Evolutionary conservation across 2,329 filamentous ascomycete species (phyloP), one percentile per base, ranked within the genome.

Genomic region (Pseudocercospora musae): DNA sequence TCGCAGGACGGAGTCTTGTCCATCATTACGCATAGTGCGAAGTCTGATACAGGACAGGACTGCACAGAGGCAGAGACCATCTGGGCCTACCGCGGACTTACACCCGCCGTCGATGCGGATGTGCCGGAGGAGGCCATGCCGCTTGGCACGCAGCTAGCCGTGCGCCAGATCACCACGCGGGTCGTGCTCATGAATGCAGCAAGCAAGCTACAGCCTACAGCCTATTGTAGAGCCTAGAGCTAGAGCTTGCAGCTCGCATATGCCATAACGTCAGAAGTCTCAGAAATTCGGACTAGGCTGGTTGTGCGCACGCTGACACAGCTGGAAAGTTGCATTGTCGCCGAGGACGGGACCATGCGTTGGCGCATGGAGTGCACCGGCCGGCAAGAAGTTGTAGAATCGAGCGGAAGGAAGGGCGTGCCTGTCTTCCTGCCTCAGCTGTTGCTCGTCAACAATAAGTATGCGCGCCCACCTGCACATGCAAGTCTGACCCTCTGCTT

Each of bases 191-290:
- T 52, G 48, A n/a, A 29, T 52, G 48, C 48, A 29, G 48, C 9
- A 52, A 37, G n/a, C n/a, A n/a, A n/a, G n/a, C n/a, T n/a, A n/a
- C n/a, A n/a, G n/a, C n/a, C n/a, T n/a, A n/a, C n/a, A n/a, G n/a
- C n/a, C n/a, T n/a, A n/a, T n/a, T n/a, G n/a, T n/a, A n/a, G n/a
- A n/a, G n/a, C n/a, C n/a, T n/a, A n/a, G n/a, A n/a, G 52, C 37
- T 58, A 27, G 42, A 58, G 56, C 42, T 58, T 49, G 25, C 29
- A 18, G 27, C 25, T 20, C 27, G 15, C 56, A 58, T n/a, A n/a
- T n/a, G n/a, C n/a, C n/a, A n/a, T 37, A 33, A 58, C 56, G 56
- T 58, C 56, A 50, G 21, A 58, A 58, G 52, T 29, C 7, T 18
- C 52, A 33, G 31, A 54, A 52, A 29, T 31, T 52, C 48, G 48